Conservation (phyloP, 257 asterid genomes). For the Leptodermis oblonga region DNA sequence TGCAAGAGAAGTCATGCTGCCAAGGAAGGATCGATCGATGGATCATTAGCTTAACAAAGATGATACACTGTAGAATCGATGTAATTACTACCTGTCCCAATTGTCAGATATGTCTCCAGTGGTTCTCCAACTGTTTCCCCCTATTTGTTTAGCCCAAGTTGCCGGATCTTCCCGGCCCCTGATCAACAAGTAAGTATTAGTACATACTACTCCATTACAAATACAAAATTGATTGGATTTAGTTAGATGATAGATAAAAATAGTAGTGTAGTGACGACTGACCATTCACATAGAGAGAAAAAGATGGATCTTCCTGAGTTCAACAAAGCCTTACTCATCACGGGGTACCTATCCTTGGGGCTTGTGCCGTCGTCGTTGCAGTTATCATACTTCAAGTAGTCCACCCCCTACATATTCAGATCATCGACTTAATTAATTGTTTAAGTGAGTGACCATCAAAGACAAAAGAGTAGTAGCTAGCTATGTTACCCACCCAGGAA, state of each 20-base stretch:
- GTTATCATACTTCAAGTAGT: constrained; percentile 92
- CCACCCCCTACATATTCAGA: too few relatives aligned
- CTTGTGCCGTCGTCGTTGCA: constrained; percentile 52
- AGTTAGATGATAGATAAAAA: too few relatives aligned
- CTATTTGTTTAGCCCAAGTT: constrained; percentile 77
- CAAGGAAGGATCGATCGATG: too few relatives aligned
- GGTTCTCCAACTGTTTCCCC: constrained; percentile 97
- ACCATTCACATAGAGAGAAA: constrained; percentile 94
- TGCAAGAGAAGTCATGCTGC: constrained; percentile 78
- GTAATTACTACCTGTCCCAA: constrained; percentile 90
- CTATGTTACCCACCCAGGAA: constrained; percentile 74
- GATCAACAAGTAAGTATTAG: too few relatives aligned
- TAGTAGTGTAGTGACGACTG: too few relatives aligned
- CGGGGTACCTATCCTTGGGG: constrained; percentile 63
- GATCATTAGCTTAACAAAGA: too few relatives aligned
- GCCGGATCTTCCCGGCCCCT: constrained; percentile 98
- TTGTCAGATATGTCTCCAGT: constrained; percentile 78
- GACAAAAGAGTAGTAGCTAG: too few relatives aligned
- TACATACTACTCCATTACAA: too few relatives aligned
- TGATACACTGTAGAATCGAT: too few relatives aligned
- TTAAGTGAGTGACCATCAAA: too few relatives aligned
- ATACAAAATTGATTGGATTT: too few relatives aligned
- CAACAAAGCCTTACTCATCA: constrained; percentile 73
- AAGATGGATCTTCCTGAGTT: constrained; percentile 87
- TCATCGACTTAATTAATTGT: too few relatives aligned